Conservation (phyloP, 495 filamentous ascomycete genomes). For the Sporormia fimetaria region DNA sequence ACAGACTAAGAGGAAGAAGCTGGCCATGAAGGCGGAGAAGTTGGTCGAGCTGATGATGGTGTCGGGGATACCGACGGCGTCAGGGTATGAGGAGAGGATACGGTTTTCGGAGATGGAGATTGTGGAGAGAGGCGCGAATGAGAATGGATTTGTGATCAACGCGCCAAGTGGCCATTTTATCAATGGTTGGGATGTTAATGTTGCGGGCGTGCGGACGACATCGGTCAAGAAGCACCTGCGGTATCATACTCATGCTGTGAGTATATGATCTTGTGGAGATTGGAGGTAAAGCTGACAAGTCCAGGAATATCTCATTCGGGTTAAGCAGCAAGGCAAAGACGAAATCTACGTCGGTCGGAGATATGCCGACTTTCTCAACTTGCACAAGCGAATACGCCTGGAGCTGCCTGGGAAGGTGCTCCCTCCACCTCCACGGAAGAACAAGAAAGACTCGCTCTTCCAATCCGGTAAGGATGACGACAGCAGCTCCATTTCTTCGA, state of each 20-base stretch:
- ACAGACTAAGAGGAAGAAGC: slow-evolving; percentile 86
- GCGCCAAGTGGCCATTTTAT: slow-evolving; percentile 81
- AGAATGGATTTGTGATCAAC: slow-evolving; percentile 72
- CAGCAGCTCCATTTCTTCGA: slow-evolving; percentile 63
- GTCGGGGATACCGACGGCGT: slow-evolving; percentile 87
- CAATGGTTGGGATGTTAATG: slow-evolving; percentile 95
- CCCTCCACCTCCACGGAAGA: slow-evolving; percentile 78
- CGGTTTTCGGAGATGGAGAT: slow-evolving; percentile 94
- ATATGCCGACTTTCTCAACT: slow-evolving; percentile 74
- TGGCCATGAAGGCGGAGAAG: slow-evolving; percentile 87
- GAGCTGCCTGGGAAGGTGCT: slow-evolving; percentile 89
- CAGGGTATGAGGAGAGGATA: slow-evolving; percentile 93
- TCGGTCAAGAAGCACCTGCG: slow-evolving; percentile 76
- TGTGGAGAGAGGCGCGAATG: slow-evolving; percentile 83
- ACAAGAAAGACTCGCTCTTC: slow-evolving; percentile 54
- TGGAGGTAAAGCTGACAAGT: not conserved
- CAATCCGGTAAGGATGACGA: slow-evolving; percentile 54
- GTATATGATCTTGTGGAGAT: slow-evolving; percentile 21
- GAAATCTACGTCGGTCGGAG: slow-evolving; percentile 71
- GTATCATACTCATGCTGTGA: slow-evolving; percentile 84
- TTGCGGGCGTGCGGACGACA: slow-evolving; percentile 75
- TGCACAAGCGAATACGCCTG: slow-evolving; percentile 66
- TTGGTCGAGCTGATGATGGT: slow-evolving; percentile 99
- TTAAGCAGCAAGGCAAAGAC: slow-evolving; percentile 56
- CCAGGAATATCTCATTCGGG: slow-evolving; percentile 81